Evolutionary conservation across 768 basidiomycete genomes (phyloP), one percentile per base, ranked within the genome.

Genomic region (Lyophyllum semitale): DNA sequence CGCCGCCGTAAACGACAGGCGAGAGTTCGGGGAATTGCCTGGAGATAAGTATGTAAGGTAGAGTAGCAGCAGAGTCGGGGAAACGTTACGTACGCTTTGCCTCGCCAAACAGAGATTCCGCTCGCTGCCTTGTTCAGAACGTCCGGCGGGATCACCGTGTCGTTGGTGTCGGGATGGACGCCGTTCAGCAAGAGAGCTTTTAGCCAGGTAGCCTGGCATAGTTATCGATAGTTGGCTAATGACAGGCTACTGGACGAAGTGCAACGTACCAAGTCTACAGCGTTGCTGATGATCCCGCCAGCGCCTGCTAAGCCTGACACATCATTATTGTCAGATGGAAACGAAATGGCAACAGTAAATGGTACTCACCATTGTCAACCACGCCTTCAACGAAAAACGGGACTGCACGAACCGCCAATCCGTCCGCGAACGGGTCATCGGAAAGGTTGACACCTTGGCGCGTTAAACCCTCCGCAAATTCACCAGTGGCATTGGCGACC

Each of bases 1-100:
- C 71, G 5, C 67, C 69, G 6, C 71, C 71, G 48, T 73, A 73
- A 2, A 63, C 63, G 7, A 54, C 37, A 11, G 61, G 57, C 7
- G 62, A 64, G 15, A 68, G 37, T 43, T 70, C 65, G 1, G 66
- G 63, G 35, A 52, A 61, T 17, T 42, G 51, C 17, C 59, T 58
- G 23, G 3, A 51, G 9, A 9, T 22, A 29, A 32, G 30, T n/a
- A n/a, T n/a, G n/a, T n/a, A n/a, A n/a, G n/a, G n/a, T 8, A 26
- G 22, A 20, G 5, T 6, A 5, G 18, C 42, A 20, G 29, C 23
- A 35, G 5, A n/a, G 12, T 9, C 13, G 29, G 29, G 22, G 0
- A 26, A 23, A 38, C 23, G 26, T 33, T 52, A 59, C 61, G 12
- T 37, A 53, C 62, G 55, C 58, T 25, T 20, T 29, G 33, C 59